phyloP scores from a whole-genome alignment of 2,329 filamentous ascomycete genomes.

The Neophaeococcomyces mojaviensis region DNA sequence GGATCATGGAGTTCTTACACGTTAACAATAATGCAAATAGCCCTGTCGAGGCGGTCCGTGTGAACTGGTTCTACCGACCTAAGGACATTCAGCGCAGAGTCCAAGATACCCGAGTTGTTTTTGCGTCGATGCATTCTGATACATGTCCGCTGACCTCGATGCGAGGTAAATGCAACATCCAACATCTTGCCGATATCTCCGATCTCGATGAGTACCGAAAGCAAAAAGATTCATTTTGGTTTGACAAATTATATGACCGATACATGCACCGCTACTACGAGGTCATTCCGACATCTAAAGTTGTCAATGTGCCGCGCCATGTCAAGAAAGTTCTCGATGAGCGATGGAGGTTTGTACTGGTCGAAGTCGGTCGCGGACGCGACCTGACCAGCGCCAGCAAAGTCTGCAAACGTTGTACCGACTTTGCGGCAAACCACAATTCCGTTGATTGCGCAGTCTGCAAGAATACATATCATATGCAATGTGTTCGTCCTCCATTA shows the following conservation, averaged over 20 bases:
- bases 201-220: constrained; percentile 79
- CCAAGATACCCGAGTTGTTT: constrained; percentile 82
- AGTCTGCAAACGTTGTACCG: constrained; percentile 83
- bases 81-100: constrained; percentile 91
- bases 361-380: constrained; percentile 88
- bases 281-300: constrained; percentile 80
- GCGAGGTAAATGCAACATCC: constrained; percentile 86
- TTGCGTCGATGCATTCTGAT: constrained; percentile 98
- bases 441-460: constrained; percentile 97
- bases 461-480: constrained; percentile 94
- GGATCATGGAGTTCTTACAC: constrained; percentile 97
- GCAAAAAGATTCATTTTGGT: constrained; percentile 85
- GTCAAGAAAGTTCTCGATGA: constrained; percentile 95
- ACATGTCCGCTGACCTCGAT: constrained; percentile 85
- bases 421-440: constrained; percentile 86
- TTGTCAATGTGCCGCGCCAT: constrained; percentile 91
- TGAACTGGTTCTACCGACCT: constrained; percentile 98
- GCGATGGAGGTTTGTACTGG: constrained; percentile 91
- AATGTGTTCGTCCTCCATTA: constrained; percentile 84
- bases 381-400: constrained; percentile 95
- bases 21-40: constrained; percentile 63
- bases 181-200: constrained; percentile 77
- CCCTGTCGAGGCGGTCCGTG: constrained; percentile 76
- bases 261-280: constrained; percentile 99
- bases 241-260: constrained; percentile 92